A percentile compares a stretch with the other conserved stretches of the same genome.
Conservation (phyloP, 2,329 filamentous ascomycete genomes). For the Paecilomyces dactylethromorphus region DNA sequence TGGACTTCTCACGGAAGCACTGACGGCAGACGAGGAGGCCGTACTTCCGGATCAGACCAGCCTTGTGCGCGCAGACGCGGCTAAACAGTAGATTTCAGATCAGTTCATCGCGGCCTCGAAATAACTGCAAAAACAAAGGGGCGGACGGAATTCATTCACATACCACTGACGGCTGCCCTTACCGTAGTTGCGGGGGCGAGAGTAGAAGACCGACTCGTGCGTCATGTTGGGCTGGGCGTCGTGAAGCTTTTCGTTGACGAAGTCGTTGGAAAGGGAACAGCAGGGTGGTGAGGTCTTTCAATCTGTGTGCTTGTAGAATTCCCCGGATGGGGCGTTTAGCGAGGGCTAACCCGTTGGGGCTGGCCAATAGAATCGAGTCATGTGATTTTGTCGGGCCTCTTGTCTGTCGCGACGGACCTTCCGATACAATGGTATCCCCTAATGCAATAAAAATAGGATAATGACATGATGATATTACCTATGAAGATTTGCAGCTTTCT, state of each 20-base stretch:
- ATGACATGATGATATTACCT: neutral
- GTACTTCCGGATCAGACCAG: constrained; percentile 99
- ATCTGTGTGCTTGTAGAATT: neutral
- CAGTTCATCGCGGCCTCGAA: constrained; percentile 3
- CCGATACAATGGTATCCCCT: neutral
- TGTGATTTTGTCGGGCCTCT: neutral
- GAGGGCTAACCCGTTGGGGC: neutral
- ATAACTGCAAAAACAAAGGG: constrained; percentile 16
- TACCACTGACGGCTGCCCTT: constrained; percentile 95
- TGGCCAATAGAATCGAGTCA: neutral
- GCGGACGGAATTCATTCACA: constrained; percentile 33
- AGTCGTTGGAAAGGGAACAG: neutral
- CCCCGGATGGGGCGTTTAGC: neutral
- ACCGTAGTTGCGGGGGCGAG: constrained; percentile 83
- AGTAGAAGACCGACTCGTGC: constrained; percentile 99
- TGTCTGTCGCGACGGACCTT: neutral
- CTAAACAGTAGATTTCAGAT: constrained; percentile 35
- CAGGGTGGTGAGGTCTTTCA: constrained; percentile 1
- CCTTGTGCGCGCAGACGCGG: constrained; percentile 86
- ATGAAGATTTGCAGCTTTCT: neutral
- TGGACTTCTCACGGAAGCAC: constrained; percentile 64
- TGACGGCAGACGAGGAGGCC: constrained; percentile 61
- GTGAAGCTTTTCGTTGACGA: neutral
- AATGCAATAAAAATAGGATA: neutral
- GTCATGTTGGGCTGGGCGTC: constrained; percentile 53